phyloP scores from a whole-genome alignment of 73 alveolate genomes.

The Strombidium stylifer region DNA sequence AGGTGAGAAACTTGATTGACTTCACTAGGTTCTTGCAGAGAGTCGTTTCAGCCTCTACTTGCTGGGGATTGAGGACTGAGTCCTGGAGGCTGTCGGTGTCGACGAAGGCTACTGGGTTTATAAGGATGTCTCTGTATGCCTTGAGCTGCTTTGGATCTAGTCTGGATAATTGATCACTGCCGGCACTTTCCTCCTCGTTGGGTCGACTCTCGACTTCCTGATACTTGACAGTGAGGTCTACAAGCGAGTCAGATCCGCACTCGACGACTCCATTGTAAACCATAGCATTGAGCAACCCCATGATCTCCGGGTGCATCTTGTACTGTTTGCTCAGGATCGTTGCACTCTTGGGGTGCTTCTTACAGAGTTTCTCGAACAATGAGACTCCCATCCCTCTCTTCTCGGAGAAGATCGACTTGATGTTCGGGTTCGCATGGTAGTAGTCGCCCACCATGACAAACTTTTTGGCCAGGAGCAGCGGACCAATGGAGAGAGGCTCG shows the following conservation, averaged over 20 bases:
- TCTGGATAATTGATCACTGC: no score
- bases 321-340: constrained; percentile 7
- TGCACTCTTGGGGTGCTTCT: not conserved
- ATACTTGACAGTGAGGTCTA: not conserved
- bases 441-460: constrained; percentile 55
- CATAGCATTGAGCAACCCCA: not conserved
- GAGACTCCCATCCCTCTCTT: constrained; percentile 23
- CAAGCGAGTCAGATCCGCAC: not conserved
- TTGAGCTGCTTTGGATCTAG: not conserved
- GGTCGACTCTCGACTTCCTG: not conserved
- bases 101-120: not conserved
- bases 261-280: not conserved
- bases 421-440: constrained; percentile 46
- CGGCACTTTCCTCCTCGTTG: not conserved
- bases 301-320: constrained; percentile 1
- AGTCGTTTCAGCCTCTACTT: not conserved
- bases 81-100: no score
- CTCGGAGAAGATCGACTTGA: constrained; percentile 16
- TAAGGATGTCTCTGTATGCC: not conserved
- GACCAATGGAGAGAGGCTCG: constrained; percentile 2
- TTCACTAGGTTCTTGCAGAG: not conserved
- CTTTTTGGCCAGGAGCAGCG: not conserved
- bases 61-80: no score
- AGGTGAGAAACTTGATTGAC: not conserved
- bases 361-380: constrained; percentile 43